Percentiles rank a stretch among this genome's conserved stretches.
Evolutionary conservation across 2,329 filamentous ascomycete species (phyloP).

Genomic region (Sarocladium oryzae): DNA sequence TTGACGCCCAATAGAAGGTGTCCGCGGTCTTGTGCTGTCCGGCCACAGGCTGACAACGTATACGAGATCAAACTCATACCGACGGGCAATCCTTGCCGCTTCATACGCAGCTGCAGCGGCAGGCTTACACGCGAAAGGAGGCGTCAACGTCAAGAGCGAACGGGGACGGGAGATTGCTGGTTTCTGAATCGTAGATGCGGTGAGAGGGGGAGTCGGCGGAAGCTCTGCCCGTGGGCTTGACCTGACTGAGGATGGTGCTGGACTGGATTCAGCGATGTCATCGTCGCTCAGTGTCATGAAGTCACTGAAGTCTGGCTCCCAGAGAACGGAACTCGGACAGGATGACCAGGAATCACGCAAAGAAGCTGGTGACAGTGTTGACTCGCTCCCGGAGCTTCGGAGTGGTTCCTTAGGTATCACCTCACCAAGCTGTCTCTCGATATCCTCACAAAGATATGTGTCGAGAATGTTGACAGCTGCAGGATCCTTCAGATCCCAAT

Average conservation of each 20-base stretch:
- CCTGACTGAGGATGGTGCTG: not conserved
- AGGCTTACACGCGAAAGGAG: slow-evolving; percentile 36
- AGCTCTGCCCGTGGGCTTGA: slow-evolving; percentile 10
- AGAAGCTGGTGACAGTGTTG: not conserved
- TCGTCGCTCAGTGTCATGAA: slow-evolving; percentile 50
- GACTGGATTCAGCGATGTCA: slow-evolving; percentile 45
- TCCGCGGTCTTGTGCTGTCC: slow-evolving; percentile 15
- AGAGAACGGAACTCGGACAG: not conserved
- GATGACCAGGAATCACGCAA: not conserved
- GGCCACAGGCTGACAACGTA: slow-evolving; percentile 56
- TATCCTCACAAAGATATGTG: not conserved
- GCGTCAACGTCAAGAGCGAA: slow-evolving; percentile 35
- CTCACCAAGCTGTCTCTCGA: not conserved
- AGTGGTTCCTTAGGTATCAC: not conserved
- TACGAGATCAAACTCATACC: slow-evolving; percentile 51
- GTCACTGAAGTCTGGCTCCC: slow-evolving; percentile 46
- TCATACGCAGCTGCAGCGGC: slow-evolving; percentile 45
- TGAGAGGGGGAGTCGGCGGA: slow-evolving; percentile 4
- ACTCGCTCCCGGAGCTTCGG: not conserved
- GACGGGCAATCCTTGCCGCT: slow-evolving; percentile 47
- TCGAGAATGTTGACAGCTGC: slow-evolving; percentile 4
- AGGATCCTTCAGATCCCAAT: slow-evolving; percentile 7
- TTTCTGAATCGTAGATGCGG: not conserved
- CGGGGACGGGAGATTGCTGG: not conserved
- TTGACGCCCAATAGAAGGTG: slow-evolving; percentile 10